Evolutionary conservation across 768 basidiomycete genomes (phyloP).

Genomic region (Coprinopsis marcescibilis): DNA sequence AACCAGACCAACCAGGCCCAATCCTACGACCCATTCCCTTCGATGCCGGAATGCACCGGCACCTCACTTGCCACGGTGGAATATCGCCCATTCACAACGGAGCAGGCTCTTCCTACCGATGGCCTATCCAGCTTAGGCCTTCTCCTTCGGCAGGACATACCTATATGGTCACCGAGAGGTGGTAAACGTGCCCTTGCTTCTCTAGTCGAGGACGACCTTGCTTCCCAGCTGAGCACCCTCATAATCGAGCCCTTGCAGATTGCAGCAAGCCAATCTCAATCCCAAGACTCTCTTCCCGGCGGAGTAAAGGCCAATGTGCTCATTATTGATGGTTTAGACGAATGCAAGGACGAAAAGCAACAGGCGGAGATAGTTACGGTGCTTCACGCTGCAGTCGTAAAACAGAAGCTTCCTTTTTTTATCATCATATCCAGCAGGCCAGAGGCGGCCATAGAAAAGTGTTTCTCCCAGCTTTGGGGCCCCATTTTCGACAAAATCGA

Average conservation of each 20-base stretch:
- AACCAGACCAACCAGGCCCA: background rate
- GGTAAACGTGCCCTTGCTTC: no score
- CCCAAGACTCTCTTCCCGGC: background rate
- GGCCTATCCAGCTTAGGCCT: no score
- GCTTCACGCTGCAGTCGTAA: background rate
- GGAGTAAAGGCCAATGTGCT: background rate
- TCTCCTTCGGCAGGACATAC: no score
- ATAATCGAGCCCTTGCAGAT: background rate
- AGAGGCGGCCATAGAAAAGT: background rate
- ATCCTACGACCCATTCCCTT: no score
- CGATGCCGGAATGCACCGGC: no score
- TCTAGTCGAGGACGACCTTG: no score
- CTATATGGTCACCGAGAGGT: no score
- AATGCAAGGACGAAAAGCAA: background rate
- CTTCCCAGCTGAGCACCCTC: background rate
- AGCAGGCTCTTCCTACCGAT: no score
- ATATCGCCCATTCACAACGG: no score
- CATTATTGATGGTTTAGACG: conserved; percentile 6
- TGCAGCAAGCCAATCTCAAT: no score
- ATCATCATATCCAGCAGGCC: conserved; percentile 3
- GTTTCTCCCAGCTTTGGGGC: background rate
- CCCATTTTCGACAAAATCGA: background rate
- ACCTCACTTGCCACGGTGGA: no score
- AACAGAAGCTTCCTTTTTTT: background rate
- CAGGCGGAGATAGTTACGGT: background rate